phyloP scores from a whole-genome alignment of 1,284 basidiomycete species.

The Pholiota adiposa region DNA sequence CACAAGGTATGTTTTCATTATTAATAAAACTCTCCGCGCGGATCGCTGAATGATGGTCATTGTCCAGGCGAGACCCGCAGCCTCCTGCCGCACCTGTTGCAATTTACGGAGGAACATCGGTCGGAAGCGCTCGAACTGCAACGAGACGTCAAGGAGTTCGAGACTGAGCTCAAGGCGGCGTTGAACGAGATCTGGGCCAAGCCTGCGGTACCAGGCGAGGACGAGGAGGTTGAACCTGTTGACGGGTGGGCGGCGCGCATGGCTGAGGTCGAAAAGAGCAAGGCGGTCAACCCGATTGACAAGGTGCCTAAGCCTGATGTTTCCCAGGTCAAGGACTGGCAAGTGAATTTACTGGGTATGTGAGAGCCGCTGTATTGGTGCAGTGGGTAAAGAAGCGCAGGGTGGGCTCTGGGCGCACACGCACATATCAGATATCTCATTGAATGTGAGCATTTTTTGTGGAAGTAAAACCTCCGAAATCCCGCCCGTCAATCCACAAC shows the following conservation, averaged over 20 bases:
- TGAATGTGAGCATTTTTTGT: no score
- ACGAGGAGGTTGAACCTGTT: constrained; percentile 16
- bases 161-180: constrained; percentile 51
- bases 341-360: constrained; percentile 47
- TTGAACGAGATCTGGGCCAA: constrained; percentile 69
- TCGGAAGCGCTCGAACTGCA: constrained; percentile 61
- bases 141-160: constrained; percentile 53
- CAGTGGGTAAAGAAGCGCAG: background rate
- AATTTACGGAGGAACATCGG: constrained; percentile 64
- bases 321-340: constrained; percentile 49
- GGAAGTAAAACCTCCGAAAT: no score
- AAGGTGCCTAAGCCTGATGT: constrained; percentile 63
- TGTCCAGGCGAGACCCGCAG: constrained; percentile 59
- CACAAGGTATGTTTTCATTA: constrained; percentile 52
- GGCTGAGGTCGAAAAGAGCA: constrained; percentile 59
- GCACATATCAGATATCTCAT: no score
- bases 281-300: constrained; percentile 55
- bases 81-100: constrained; percentile 71
- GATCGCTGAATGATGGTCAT: constrained; percentile 4
- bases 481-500: no score
- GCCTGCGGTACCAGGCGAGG: constrained; percentile 33
- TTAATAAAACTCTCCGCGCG: constrained; percentile 1
- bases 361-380: constrained; percentile 5
- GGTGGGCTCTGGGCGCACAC: background rate
- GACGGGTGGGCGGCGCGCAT: constrained; percentile 66